phyloP scores from a whole-genome alignment of 306 rosid genomes.

The Erythrophleum fordii region DNA sequence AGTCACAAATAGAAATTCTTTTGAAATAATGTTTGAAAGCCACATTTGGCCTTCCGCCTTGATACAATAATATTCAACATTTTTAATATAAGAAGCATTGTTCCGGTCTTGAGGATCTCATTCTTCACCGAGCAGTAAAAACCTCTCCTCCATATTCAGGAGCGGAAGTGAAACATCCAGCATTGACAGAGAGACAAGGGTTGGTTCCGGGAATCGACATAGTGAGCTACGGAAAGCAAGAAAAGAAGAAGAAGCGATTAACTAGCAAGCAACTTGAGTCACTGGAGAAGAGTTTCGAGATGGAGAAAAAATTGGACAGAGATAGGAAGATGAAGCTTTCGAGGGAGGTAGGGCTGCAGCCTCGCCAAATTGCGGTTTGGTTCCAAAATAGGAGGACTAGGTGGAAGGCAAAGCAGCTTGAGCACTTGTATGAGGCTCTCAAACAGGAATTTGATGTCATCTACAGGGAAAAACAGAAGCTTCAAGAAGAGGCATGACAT shows the following conservation, averaged over 20 bases:
- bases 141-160: conserved; percentile 37
- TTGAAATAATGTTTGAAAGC: background rate
- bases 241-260: conserved; percentile 74
- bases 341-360: conserved; percentile 77
- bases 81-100: no score
- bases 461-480: conserved; percentile 66
- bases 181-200: conserved; percentile 45
- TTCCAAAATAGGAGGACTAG: conserved; percentile 91
- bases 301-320: conserved; percentile 83
- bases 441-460: conserved; percentile 72
- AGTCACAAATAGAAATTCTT: background rate
- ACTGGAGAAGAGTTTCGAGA: conserved; percentile 80
- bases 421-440: conserved; percentile 71
- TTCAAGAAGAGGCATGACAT: conserved; percentile 72
- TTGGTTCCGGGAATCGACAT: conserved; percentile 44
- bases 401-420: conserved; percentile 89
- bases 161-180: conserved; percentile 60
- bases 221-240: conserved; percentile 38
- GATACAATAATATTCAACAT: background rate
- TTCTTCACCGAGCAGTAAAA: background rate
- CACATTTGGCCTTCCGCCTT: background rate
- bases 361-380: conserved; percentile 92
- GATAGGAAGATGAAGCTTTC: conserved; percentile 83
- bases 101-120: background rate
- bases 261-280: conserved; percentile 67